These are phyloP conservation scores for Neurospora cerealis DNA, from an alignment of 495 filamentous ascomycete species.

Conservation along the genomic window DNA sequence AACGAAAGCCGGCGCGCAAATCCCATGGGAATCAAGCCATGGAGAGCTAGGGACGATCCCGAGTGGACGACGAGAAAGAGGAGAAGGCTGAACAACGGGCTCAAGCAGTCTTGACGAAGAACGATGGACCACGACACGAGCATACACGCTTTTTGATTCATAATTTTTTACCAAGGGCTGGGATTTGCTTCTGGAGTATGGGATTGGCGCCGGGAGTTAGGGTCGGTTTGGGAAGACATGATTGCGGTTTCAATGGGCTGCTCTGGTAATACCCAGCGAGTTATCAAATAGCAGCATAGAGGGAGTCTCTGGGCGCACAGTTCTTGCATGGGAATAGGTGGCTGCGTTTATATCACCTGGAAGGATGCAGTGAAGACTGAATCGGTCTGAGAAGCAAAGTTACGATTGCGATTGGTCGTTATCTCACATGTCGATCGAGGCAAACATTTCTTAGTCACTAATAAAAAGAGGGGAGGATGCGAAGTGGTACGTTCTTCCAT, in stretches of 20 bases:
- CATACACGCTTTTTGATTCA: background rate
- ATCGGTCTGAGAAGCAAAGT: background rate
- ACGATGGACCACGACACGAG: background rate
- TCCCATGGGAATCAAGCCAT: constrained; percentile 39
- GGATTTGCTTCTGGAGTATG: background rate
- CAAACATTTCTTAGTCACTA: background rate
- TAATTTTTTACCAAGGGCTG: background rate
- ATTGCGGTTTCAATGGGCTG: background rate
- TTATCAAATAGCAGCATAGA: background rate
- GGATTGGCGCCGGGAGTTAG: background rate
- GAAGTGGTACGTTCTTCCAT: background rate
- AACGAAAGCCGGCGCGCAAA: constrained; percentile 34
- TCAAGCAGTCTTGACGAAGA: background rate
- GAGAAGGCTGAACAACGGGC: background rate
- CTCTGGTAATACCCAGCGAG: background rate
- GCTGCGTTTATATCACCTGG: background rate
- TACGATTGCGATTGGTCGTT: background rate
- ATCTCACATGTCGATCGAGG: background rate
- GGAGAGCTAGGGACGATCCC: constrained; percentile 38
- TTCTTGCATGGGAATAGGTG: background rate
- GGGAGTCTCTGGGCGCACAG: background rate
- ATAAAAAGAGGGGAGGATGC: background rate
- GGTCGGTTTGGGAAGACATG: background rate
- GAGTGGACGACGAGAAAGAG: constrained; percentile 27
- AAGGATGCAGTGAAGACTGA: background rate